A percentile compares a stretch with the other conserved stretches of the same genome.
Conservation (phyloP, 176 grass and related monocot genomes). For the Tillandsia fasciculata region DNA sequence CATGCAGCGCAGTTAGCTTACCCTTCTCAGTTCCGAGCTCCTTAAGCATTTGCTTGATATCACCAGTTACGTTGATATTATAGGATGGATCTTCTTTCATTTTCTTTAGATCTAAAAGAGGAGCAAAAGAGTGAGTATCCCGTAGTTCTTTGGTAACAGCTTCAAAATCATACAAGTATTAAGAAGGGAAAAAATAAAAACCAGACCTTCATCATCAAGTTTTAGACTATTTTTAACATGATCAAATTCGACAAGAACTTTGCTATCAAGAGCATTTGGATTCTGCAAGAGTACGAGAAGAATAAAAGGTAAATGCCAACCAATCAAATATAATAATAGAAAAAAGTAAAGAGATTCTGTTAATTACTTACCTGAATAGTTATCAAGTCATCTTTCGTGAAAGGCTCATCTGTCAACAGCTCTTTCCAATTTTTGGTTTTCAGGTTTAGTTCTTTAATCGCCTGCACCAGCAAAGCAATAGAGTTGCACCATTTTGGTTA, state of each 20-base stretch:
- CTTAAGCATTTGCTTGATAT: constrained; percentile 93
- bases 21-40: constrained; percentile 96
- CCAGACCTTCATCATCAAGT: constrained; percentile 88
- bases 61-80: constrained; percentile 92
- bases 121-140: not conserved
- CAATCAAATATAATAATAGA: not conserved
- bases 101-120: constrained; percentile 51
- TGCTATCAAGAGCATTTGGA: constrained; percentile 78
- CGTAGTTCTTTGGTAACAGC: not conserved
- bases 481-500: constrained; percentile 7
- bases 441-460: constrained; percentile 89
- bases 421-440: constrained; percentile 98
- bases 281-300: constrained; percentile 42
- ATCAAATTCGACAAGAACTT: constrained; percentile 76
- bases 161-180: not conserved
- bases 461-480: constrained; percentile 36
- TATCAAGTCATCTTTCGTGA: constrained; percentile 77
- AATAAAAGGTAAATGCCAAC: constrained; percentile 13
- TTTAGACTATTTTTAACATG: constrained; percentile 90
- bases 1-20: constrained; percentile 67
- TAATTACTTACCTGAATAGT: constrained; percentile 78
- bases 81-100: constrained; percentile 93
- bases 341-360: constrained; percentile 5
- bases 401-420: constrained; percentile 85
- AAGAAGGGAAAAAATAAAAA: not conserved